A percentile compares a stretch with the other conserved stretches of the same genome.
phyloP scores from a whole-genome alignment of 163 green algal species.

The Prototheca stagnorum region DNA sequence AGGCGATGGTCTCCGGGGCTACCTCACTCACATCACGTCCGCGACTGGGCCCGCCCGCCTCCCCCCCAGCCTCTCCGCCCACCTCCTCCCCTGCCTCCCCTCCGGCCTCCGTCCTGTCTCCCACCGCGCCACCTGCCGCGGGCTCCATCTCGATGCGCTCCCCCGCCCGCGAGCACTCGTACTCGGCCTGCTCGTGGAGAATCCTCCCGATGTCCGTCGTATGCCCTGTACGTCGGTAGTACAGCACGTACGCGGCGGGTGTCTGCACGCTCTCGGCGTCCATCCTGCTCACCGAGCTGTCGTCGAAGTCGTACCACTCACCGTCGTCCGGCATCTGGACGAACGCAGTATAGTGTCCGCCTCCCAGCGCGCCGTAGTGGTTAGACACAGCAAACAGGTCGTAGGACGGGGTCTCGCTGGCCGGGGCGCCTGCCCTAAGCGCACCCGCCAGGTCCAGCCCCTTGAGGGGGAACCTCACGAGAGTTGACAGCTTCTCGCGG shows the following conservation, averaged over 20 bases:
- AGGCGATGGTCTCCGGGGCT: too few species aligned
- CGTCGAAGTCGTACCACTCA: conserved; percentile 75
- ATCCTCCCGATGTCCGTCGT: too few species aligned
- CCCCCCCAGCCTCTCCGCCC: too few species aligned
- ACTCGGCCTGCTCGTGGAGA: too few species aligned
- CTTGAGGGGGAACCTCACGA: conserved; percentile 65
- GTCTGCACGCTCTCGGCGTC: conserved; percentile 27
- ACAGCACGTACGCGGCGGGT: conserved; percentile 79
- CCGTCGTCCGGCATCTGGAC: conserved; percentile 35
- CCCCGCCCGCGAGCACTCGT: too few species aligned
- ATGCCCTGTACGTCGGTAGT: too few species aligned
- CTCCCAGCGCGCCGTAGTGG: conserved; percentile 77
- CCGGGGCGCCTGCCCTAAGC: conserved; percentile 13
- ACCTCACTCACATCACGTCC: too few species aligned
- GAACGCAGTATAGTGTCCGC: conserved; percentile 91
- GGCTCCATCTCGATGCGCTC: too few species aligned
- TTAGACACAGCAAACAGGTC: conserved; percentile 84
- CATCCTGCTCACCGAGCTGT: conserved; percentile 39
- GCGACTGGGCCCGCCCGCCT: too few species aligned
- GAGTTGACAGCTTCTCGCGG: conserved; percentile 77
- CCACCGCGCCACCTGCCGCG: too few species aligned
- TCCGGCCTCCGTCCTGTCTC: too few species aligned
- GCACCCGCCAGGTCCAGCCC: conserved; percentile 56
- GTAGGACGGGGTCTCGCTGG: conserved; percentile 36
- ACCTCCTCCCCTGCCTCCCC: too few species aligned